A percentile compares a stretch with the other conserved stretches of the same genome.
phyloP scores from a whole-genome alignment of 2,329 filamentous ascomycete genomes.

The Chrysoporthe deuterocubensis region DNA sequence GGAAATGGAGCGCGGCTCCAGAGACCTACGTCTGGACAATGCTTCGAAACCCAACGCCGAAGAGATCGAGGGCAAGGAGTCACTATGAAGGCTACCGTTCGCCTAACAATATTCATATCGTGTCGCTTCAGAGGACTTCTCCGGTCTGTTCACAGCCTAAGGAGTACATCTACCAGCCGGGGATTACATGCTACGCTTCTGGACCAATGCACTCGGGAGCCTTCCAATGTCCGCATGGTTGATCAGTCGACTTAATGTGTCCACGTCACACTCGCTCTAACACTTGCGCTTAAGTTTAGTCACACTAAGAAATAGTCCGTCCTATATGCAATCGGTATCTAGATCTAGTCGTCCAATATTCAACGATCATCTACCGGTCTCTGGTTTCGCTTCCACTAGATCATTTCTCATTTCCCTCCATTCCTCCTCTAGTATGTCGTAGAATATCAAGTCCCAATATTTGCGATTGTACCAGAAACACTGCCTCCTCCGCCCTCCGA shows the following conservation, averaged over 20 bases:
- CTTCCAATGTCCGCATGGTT: not conserved
- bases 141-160: not conserved
- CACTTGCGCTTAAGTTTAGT: no score
- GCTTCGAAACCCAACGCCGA: not conserved
- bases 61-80: conserved; percentile 4
- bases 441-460: conserved; percentile 32
- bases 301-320: no score
- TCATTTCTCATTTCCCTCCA: conserved; percentile 33
- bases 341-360: not conserved
- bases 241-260: not conserved
- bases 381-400: not conserved
- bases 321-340: not conserved
- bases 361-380: not conserved
- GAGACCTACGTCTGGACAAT: not conserved
- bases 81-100: not conserved
- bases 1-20: not conserved
- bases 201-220: not conserved
- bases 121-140: not conserved
- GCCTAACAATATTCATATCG: not conserved
- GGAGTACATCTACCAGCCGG: not conserved
- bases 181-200: not conserved
- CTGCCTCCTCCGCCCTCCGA: conserved; percentile 37
- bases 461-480: conserved; percentile 41
- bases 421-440: conserved; percentile 36
- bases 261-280: no score